phyloP scores from a whole-genome alignment of 2,329 filamentous ascomycete species.

The Stagonosporopsis cucurbitacearum region DNA sequence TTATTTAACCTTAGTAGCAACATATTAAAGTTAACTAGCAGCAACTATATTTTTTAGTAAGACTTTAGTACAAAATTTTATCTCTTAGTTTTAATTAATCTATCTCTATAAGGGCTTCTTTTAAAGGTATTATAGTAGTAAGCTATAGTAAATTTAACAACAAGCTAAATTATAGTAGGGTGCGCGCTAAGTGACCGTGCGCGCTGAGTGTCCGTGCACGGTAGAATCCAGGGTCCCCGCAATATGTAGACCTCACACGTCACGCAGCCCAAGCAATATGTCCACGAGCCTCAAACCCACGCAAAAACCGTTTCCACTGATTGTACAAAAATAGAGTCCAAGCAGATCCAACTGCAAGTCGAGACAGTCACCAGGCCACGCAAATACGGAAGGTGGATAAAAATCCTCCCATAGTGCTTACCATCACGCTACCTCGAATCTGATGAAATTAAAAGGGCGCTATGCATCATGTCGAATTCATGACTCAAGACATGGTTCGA shows the following conservation, averaged over 20 bases:
- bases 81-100: no score
- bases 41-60: no score
- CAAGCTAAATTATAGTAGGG: no score
- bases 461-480: background rate
- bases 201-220: no score
- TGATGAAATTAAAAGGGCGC: background rate
- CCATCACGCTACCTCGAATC: background rate
- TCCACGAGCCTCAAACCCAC: background rate
- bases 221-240: slow-evolving; percentile 2
- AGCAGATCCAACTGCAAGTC: background rate
- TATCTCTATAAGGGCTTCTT: no score
- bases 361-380: background rate
- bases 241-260: background rate
- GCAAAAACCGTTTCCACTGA: background rate
- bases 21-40: no score
- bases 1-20: no score
- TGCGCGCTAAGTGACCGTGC: no score
- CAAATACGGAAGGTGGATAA: slow-evolving; percentile 15
- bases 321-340: background rate
- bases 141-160: no score
- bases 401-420: background rate
- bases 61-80: no score
- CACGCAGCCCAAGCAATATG: background rate
- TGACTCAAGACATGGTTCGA: background rate
- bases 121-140: no score